Evolutionary conservation across 495 filamentous ascomycete species (phyloP).

Genomic region (Hypomontagnella monticulosa): DNA sequence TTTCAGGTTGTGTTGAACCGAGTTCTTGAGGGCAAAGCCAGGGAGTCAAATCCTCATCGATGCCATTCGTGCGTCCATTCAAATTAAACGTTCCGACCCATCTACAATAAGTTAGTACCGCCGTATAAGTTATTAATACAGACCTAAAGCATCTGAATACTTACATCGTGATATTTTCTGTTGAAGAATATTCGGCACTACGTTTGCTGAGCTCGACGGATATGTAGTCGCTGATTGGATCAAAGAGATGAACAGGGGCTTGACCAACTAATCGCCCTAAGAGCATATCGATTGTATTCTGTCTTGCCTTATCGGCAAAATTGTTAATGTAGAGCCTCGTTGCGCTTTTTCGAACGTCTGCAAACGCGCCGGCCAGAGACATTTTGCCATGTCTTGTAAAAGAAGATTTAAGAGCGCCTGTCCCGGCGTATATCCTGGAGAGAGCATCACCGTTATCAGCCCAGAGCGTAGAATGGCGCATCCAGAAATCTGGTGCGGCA

Average conservation of each 20-base stretch:
- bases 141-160: constrained; percentile 17
- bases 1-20: constrained; percentile 69
- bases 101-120: constrained; percentile 61
- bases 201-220: constrained; percentile 73
- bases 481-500: constrained; percentile 82
- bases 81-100: constrained; percentile 95
- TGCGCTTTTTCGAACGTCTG: constrained; percentile 93
- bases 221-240: constrained; percentile 93
- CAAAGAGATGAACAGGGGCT: constrained; percentile 82
- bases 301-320: constrained; percentile 90
- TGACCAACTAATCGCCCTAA: constrained; percentile 87
- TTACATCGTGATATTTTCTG: constrained; percentile 60
- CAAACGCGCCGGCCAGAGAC: constrained; percentile 92
- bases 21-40: constrained; percentile 77
- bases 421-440: constrained; percentile 96
- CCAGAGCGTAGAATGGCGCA: constrained; percentile 90
- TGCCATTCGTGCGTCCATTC: constrained; percentile 81
- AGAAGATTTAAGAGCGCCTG: constrained; percentile 92
- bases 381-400: constrained; percentile 97
- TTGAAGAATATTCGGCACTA: constrained; percentile 62
- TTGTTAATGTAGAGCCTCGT: constrained; percentile 96
- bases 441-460: constrained; percentile 98
- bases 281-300: constrained; percentile 93
- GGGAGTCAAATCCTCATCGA: constrained; percentile 78
- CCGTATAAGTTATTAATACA: constrained; percentile 42